A percentile compares a stretch with the other conserved stretches of the same genome.
These are phyloP conservation scores for Beauveria sp. DNA, from an alignment of 2,329 filamentous ascomycete species.

Conservation along the genomic window DNA sequence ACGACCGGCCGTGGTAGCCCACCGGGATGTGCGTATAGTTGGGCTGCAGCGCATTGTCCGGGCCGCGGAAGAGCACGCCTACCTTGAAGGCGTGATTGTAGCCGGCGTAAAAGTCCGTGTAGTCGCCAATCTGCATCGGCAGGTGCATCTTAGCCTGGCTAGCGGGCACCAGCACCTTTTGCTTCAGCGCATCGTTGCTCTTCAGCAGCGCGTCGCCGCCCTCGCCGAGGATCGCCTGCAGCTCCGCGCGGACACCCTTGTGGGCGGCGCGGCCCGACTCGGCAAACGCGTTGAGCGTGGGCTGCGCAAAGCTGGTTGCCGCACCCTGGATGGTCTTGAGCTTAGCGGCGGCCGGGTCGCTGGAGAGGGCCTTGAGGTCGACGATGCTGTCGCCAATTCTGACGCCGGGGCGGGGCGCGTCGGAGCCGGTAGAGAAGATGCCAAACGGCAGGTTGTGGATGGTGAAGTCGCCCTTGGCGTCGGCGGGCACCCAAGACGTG, in stretches of 20 bases:
- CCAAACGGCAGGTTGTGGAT: constrained; percentile 69
- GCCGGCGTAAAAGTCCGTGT: constrained; percentile 80
- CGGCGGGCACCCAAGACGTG: constrained; percentile 13
- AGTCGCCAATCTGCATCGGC: constrained; percentile 72
- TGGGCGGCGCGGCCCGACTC: constrained; percentile 63
- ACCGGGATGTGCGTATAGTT: constrained; percentile 78
- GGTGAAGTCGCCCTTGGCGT: constrained; percentile 43
- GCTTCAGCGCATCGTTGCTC: constrained; percentile 27
- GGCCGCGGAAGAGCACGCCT: constrained; percentile 65
- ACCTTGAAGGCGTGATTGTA: constrained; percentile 67
- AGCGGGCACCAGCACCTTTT: constrained; percentile 21
- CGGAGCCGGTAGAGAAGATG: constrained; percentile 55
- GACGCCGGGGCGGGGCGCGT: constrained; percentile 51
- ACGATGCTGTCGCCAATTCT: constrained; percentile 63
- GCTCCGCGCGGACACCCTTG: constrained; percentile 60
- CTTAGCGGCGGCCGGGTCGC: neutral
- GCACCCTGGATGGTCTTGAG: constrained; percentile 24
- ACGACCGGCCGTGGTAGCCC: constrained; percentile 73
- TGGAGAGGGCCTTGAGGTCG: constrained; percentile 39
- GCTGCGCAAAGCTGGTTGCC: constrained; percentile 27
- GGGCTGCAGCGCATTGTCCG: constrained; percentile 66
- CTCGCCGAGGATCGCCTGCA: constrained; percentile 49
- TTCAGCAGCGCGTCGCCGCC: constrained; percentile 40
- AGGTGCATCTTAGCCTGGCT: constrained; percentile 57
- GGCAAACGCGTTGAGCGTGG: constrained; percentile 63